phyloP scores from a whole-genome alignment of 2,329 filamentous ascomycete genomes.

The Trichoderma atrobrunneum region DNA sequence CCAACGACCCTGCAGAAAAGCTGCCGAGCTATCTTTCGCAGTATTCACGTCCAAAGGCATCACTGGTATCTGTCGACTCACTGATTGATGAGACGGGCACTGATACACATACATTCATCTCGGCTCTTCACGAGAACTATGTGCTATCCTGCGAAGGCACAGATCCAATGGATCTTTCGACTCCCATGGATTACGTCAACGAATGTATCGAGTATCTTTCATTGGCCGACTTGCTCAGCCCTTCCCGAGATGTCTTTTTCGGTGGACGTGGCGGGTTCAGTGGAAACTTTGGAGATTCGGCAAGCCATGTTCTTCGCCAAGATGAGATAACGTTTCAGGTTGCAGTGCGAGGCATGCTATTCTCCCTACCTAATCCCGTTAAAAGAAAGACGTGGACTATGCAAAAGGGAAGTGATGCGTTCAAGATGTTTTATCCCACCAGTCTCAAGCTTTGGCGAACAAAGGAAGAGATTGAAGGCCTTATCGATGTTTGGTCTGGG shows the following conservation, averaged over 20 bases:
- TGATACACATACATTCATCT: slow-evolving; percentile 85
- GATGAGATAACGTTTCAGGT: slow-evolving; percentile 94
- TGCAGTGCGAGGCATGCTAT: slow-evolving; percentile 80
- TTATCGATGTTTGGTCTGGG: slow-evolving; percentile 67
- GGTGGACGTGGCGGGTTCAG: slow-evolving; percentile 54
- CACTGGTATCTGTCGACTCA: slow-evolving; percentile 66
- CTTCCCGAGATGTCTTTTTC: slow-evolving; percentile 68
- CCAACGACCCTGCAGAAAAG: slow-evolving; percentile 45
- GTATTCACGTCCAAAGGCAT: slow-evolving; percentile 57
- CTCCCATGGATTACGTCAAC: slow-evolving; percentile 73
- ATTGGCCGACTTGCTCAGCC: slow-evolving; percentile 79
- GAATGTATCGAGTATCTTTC: slow-evolving; percentile 86
- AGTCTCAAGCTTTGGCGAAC: slow-evolving; percentile 80
- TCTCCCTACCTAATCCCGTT: slow-evolving; percentile 81
- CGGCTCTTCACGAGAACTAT: slow-evolving; percentile 92
- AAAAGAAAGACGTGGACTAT: slow-evolving; percentile 57
- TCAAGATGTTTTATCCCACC: slow-evolving; percentile 90
- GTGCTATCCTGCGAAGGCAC: slow-evolving; percentile 71
- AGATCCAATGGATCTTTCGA: slow-evolving; percentile 48
- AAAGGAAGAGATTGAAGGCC: slow-evolving; percentile 74
- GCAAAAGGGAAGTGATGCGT: slow-evolving; percentile 57
- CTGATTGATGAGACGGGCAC: slow-evolving; percentile 94
- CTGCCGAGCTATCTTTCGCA: slow-evolving; percentile 60
- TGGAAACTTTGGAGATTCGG: slow-evolving; percentile 50
- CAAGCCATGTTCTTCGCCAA: slow-evolving; percentile 76